Percentiles rank a stretch among this genome's conserved stretches.
Conservation (phyloP, 2,329 filamentous ascomycete species). For the Clonostachys rosea region DNA sequence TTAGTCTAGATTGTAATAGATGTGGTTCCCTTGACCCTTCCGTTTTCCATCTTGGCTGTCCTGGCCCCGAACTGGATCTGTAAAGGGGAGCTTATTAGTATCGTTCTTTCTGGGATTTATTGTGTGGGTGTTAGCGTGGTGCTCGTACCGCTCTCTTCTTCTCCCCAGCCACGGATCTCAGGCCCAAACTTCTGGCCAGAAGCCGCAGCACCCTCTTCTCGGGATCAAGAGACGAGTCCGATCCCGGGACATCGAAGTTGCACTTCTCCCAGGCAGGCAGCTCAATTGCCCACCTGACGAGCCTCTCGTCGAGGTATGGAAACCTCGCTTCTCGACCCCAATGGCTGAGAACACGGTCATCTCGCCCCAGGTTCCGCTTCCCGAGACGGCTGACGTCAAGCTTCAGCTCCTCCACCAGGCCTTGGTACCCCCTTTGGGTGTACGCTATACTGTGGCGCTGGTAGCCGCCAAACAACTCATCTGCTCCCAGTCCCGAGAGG, state of each 20-base stretch:
- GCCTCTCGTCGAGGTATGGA: slow-evolving; percentile 82
- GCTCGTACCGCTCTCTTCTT: slow-evolving; percentile 84
- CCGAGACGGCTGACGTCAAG: slow-evolving; percentile 83
- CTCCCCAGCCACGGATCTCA: slow-evolving; percentile 70
- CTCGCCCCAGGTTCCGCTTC: slow-evolving; percentile 89
- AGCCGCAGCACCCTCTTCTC: slow-evolving; percentile 79
- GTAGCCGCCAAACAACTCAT: slow-evolving; percentile 95
- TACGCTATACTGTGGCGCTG: slow-evolving; percentile 78
- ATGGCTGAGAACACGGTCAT: slow-evolving; percentile 85
- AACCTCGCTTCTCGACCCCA: slow-evolving; percentile 89
- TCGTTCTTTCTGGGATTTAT: not conserved
- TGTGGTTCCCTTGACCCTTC: slow-evolving; percentile 65
- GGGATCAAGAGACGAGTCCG: slow-evolving; percentile 52
- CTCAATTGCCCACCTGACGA: slow-evolving; percentile 76
- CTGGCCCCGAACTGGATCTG: slow-evolving; percentile 79
- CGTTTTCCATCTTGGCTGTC: slow-evolving; percentile 77
- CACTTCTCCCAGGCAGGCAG: slow-evolving; percentile 81
- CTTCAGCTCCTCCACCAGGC: slow-evolving; percentile 75
- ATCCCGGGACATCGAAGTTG: slow-evolving; percentile 61
- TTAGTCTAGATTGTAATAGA: slow-evolving; percentile 26
- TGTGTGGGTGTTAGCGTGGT: not conserved
- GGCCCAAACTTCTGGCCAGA: slow-evolving; percentile 68
- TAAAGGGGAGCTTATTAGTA: not conserved
- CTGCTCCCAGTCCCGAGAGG: slow-evolving; percentile 87
- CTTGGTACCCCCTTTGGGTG: slow-evolving; percentile 60